phyloP scores from a whole-genome alignment of 179 eudicot species.

The Beta corolliflora region DNA sequence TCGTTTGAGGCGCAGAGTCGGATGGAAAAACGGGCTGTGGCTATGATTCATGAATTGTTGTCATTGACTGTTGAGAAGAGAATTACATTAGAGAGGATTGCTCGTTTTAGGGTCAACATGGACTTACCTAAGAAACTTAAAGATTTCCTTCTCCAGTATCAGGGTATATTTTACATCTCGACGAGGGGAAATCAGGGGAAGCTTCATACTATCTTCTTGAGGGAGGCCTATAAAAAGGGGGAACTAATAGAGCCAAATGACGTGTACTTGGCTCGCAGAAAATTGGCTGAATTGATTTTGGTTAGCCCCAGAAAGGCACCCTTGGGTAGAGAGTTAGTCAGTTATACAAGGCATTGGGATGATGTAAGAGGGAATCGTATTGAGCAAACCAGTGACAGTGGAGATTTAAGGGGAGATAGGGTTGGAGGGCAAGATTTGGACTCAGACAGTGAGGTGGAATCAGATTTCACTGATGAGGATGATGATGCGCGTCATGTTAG shows the following conservation, averaged over 20 bases:
- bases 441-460: slow-evolving; percentile 28
- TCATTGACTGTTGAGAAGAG: slow-evolving; percentile 51
- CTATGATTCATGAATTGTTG: slow-evolving; percentile 46
- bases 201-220: slow-evolving; percentile 46
- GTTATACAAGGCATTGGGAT: slow-evolving; percentile 25
- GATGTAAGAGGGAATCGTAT: not conserved
- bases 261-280: slow-evolving; percentile 44
- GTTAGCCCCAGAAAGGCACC: slow-evolving; percentile 40
- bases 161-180: slow-evolving; percentile 48
- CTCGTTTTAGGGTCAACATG: slow-evolving; percentile 39
- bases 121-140: slow-evolving; percentile 46
- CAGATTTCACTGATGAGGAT: slow-evolving; percentile 33
- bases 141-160: slow-evolving; percentile 45
- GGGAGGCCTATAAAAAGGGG: slow-evolving; percentile 48
- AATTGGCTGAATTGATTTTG: slow-evolving; percentile 36
- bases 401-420: slow-evolving; percentile 18
- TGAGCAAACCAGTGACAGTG: not conserved
- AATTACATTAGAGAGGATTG: slow-evolving; percentile 49
- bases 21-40: slow-evolving; percentile 45
- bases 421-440: slow-evolving; percentile 20
- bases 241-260: slow-evolving; percentile 45
- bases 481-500: slow-evolving; percentile 15
- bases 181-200: slow-evolving; percentile 52
- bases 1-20: slow-evolving; percentile 45
- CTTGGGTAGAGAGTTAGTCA: slow-evolving; percentile 37